Evolutionary conservation across 2,329 filamentous ascomycete genomes (phyloP).

Genomic region (Erysiphe pulchra): DNA sequence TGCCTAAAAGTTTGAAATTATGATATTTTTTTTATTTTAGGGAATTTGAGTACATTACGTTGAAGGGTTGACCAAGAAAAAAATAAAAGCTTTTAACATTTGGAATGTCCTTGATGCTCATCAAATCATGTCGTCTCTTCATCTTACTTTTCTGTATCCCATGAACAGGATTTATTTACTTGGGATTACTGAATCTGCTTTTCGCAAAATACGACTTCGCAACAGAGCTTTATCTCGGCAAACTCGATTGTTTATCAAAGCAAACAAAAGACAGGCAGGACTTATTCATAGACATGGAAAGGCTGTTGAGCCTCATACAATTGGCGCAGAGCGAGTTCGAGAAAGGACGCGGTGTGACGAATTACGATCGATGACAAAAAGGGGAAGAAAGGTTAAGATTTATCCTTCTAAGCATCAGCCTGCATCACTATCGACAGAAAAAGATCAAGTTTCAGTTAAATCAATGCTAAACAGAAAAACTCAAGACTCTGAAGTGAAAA

Average conservation of each 20-base stretch:
- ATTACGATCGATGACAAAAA: neutral
- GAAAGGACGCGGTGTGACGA: slow-evolving; percentile 1
- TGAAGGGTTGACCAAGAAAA: no score
- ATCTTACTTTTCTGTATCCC: no score
- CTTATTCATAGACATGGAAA: slow-evolving; percentile 33
- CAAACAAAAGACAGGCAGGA: slow-evolving; percentile 16
- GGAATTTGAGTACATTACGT: no score
- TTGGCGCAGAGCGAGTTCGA: neutral
- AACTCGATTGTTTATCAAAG: slow-evolving; percentile 15
- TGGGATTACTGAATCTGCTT: no score
- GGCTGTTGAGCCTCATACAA: slow-evolving; percentile 26
- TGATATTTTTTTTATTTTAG: no score
- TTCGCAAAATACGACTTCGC: no score
- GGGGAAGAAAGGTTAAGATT: slow-evolving; percentile 1
- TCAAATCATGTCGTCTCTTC: no score
- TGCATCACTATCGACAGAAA: slow-evolving; percentile 5
- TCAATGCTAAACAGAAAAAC: slow-evolving; percentile 2
- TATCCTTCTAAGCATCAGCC: slow-evolving; percentile 2
- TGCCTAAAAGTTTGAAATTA: no score
- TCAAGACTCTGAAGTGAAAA: neutral
- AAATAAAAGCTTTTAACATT: no score
- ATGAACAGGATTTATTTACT: no score
- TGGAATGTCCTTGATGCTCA: no score
- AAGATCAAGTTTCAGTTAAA: slow-evolving; percentile 4
- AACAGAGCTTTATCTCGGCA: neutral